Evolutionary conservation across 306 rosid genomes (phyloP).

Genomic region (Begonia fuchsioides): DNA sequence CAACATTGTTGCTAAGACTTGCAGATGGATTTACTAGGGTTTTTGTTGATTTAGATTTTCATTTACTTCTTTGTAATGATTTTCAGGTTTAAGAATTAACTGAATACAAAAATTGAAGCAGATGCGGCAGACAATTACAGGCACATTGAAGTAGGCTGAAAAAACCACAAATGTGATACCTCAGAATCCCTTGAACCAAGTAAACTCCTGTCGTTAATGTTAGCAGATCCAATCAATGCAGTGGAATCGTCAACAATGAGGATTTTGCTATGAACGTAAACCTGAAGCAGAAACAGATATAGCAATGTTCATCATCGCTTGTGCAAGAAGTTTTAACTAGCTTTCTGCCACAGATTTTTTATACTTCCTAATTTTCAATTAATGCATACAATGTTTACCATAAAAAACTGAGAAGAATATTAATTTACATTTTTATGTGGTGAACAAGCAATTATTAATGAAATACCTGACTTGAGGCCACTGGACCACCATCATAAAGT

Average conservation of each 20-base stretch:
- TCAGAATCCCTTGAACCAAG: slow-evolving; percentile 96
- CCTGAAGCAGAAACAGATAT: slow-evolving; percentile 27
- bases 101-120: not conserved
- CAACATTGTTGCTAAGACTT: no score
- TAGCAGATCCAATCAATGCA: slow-evolving; percentile 87
- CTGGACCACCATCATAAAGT: slow-evolving; percentile 68
- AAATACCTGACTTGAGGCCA: slow-evolving; percentile 93
- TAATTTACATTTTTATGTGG: no score
- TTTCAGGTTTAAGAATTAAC: no score
- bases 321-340: no score
- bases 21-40: no score
- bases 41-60: no score
- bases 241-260: slow-evolving; percentile 79
- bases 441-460: not conserved
- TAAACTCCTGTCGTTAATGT: slow-evolving; percentile 93
- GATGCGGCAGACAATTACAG: not conserved
- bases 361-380: no score
- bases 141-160: slow-evolving; percentile 3
- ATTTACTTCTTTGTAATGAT: no score
- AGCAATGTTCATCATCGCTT: slow-evolving; percentile 1
- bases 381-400: no score
- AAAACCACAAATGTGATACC: slow-evolving; percentile 30
- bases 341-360: no score
- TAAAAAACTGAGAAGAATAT: no score
- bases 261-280: slow-evolving; percentile 94